phyloP scores from a whole-genome alignment of 1,284 basidiomycete species.

The Phylloboletellus chloephorus region DNA sequence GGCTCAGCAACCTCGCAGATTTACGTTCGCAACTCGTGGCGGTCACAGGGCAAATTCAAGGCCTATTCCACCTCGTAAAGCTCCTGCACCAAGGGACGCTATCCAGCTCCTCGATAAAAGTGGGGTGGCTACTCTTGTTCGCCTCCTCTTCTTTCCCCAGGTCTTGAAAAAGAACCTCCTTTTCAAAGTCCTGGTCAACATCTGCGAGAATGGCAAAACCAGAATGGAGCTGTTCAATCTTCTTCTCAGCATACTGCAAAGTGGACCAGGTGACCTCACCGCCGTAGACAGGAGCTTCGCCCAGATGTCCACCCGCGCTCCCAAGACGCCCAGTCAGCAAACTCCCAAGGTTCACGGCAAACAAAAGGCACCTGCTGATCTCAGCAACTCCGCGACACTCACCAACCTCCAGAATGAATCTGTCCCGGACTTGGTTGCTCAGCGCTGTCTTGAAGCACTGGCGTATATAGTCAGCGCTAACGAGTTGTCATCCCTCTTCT shows the following conservation, averaged over 20 bases:
- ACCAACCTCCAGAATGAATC: constrained; percentile 73
- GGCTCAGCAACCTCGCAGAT: constrained; percentile 36
- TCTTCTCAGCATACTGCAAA: constrained; percentile 88
- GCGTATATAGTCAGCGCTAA: constrained; percentile 82
- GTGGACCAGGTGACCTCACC: constrained; percentile 88
- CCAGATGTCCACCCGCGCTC: constrained; percentile 78
- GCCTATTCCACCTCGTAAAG: constrained; percentile 42
- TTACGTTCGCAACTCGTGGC: constrained; percentile 34
- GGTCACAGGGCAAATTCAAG: constrained; percentile 33
- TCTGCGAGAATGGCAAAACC: constrained; percentile 94
- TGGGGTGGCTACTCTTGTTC: constrained; percentile 85
- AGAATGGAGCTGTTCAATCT: constrained; percentile 91
- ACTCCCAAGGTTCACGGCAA: constrained; percentile 70
- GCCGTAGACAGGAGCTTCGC: constrained; percentile 93
- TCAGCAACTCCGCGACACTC: constrained; percentile 47
- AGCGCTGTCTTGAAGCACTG: constrained; percentile 87
- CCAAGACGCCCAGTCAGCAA: constrained; percentile 48
- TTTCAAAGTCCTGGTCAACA: constrained; percentile 88
- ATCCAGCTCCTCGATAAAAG: constrained; percentile 92
- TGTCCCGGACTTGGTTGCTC: constrained; percentile 86
- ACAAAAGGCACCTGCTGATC: constrained; percentile 57
- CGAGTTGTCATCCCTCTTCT: constrained; percentile 81
- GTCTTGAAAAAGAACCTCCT: constrained; percentile 81
- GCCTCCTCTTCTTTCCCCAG: constrained; percentile 95
- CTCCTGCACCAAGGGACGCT: constrained; percentile 68